These are phyloP conservation scores for Fagus crenata DNA, from an alignment of 306 rosid genomes.

Conservation along the genomic window DNA sequence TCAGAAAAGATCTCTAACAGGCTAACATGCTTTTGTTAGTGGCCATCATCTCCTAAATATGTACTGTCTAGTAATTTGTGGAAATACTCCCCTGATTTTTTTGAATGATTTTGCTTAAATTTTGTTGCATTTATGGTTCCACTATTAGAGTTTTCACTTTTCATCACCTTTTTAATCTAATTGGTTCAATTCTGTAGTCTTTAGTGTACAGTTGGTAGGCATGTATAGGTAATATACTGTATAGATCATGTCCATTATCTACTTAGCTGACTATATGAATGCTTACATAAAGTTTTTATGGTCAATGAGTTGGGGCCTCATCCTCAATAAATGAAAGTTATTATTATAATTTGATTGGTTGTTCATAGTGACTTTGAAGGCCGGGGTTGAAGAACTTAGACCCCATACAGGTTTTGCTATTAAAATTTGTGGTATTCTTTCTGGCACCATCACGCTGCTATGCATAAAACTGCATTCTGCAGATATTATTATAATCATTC, in stretches of 20 bases:
- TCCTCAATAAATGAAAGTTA: background rate
- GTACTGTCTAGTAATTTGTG: background rate
- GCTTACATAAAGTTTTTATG: background rate
- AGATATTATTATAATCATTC: background rate
- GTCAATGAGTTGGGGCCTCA: background rate
- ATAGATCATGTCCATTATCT: too few species aligned
- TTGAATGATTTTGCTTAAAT: background rate
- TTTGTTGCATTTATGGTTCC: background rate
- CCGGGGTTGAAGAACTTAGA: background rate
- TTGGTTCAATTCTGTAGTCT: background rate
- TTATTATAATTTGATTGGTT: background rate
- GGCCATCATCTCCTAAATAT: background rate
- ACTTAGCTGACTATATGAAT: background rate
- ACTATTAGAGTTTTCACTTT: background rate
- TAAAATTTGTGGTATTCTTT: background rate
- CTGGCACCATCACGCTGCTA: background rate
- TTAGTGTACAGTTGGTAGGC: background rate
- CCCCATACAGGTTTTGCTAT: background rate
- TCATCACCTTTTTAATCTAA: background rate
- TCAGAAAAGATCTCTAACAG: background rate
- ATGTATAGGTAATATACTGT: background rate
- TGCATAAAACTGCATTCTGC: background rate
- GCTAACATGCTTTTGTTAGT: background rate
- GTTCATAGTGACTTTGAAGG: background rate
- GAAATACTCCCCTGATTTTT: background rate